Evolutionary conservation across 257 asterid species (phyloP).

Genomic region (Jacaranda copaia): DNA sequence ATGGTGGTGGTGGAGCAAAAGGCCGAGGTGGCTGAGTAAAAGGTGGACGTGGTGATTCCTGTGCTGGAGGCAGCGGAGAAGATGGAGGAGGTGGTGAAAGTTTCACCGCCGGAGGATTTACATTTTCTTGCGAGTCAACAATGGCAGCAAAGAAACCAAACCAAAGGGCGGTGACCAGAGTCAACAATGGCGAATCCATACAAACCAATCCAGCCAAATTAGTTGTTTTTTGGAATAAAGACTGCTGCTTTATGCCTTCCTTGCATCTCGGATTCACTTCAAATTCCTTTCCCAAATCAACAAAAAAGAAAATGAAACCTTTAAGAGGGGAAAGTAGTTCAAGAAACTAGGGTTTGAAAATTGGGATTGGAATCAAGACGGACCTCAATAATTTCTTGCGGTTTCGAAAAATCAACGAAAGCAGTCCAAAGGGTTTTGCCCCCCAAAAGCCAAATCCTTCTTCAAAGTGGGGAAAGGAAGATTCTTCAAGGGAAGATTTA

Average conservation of each 20-base stretch:
- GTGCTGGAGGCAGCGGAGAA: constrained; percentile 31
- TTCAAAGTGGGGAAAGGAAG: constrained; percentile 1
- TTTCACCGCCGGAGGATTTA: constrained; percentile 26
- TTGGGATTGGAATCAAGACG: background rate
- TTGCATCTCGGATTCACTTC: constrained; percentile 45
- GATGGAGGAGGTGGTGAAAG: constrained; percentile 40
- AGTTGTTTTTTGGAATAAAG: constrained; percentile 21
- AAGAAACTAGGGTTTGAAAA: constrained; percentile 9
- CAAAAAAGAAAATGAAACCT: background rate
- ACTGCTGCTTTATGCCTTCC: constrained; percentile 31
- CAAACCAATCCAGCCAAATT: constrained; percentile 15
- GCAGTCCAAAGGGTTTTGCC: constrained; percentile 6
- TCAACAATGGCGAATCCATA: constrained; percentile 62
- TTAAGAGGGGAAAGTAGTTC: background rate
- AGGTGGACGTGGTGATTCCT: constrained; percentile 32
- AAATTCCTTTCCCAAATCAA: constrained; percentile 25
- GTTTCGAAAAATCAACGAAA: constrained; percentile 25
- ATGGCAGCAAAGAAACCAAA: constrained; percentile 39
- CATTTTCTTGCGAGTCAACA: constrained; percentile 58
- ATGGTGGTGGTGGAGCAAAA: constrained; percentile 2
- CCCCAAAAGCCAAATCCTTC: constrained; percentile 10
- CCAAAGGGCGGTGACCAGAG: constrained; percentile 38
- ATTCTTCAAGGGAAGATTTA: background rate
- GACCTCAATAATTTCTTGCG: background rate
- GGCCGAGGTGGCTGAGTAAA: constrained; percentile 37